A percentile compares a stretch with the other conserved stretches of the same genome.
These are phyloP conservation scores for Tricholoma furcatifolium DNA, from an alignment of 768 basidiomycete genomes.

Conservation along the genomic window DNA sequence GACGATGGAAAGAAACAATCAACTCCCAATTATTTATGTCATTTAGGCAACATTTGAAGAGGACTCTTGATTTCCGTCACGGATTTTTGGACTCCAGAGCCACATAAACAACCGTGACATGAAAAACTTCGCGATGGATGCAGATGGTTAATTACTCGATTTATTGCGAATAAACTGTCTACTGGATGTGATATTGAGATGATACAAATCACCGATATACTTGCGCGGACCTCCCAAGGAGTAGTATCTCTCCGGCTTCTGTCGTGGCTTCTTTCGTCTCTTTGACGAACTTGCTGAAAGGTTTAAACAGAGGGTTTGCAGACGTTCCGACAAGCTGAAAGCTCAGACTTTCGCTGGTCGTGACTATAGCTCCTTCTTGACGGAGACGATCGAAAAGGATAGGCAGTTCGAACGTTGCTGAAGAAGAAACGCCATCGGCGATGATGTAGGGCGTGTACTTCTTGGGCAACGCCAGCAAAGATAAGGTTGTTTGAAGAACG, in stretches of 20 bases:
- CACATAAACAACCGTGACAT: not conserved
- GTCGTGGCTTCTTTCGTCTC: slow-evolving; percentile 69
- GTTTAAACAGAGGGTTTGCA: slow-evolving; percentile 61
- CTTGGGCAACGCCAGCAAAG: slow-evolving; percentile 47
- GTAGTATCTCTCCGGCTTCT: slow-evolving; percentile 32
- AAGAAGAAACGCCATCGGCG: slow-evolving; percentile 84
- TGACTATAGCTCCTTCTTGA: slow-evolving; percentile 71
- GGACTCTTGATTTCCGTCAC: not conserved
- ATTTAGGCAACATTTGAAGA: not conserved
- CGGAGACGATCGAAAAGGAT: slow-evolving; percentile 70
- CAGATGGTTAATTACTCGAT: too few relatives aligned
- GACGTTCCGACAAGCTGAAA: slow-evolving; percentile 78
- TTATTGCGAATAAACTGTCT: not conserved
- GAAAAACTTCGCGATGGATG: not conserved
- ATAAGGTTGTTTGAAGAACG: slow-evolving; percentile 79
- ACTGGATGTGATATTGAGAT: not conserved
- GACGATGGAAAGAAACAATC: not conserved
- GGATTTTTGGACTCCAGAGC: not conserved
- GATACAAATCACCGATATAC: not conserved
- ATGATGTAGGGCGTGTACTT: slow-evolving; percentile 58
- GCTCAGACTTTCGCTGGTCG: slow-evolving; percentile 77
- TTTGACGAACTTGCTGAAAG: slow-evolving; percentile 71
- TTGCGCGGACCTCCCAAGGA: slow-evolving; percentile 5
- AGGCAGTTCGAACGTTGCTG: slow-evolving; percentile 77
- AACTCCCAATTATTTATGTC: too few relatives aligned